Evolutionary conservation across 805 yeast species (phyloP), one percentile per base, ranked within the genome.

Genomic region (Tanozyma kutaoensis): DNA sequence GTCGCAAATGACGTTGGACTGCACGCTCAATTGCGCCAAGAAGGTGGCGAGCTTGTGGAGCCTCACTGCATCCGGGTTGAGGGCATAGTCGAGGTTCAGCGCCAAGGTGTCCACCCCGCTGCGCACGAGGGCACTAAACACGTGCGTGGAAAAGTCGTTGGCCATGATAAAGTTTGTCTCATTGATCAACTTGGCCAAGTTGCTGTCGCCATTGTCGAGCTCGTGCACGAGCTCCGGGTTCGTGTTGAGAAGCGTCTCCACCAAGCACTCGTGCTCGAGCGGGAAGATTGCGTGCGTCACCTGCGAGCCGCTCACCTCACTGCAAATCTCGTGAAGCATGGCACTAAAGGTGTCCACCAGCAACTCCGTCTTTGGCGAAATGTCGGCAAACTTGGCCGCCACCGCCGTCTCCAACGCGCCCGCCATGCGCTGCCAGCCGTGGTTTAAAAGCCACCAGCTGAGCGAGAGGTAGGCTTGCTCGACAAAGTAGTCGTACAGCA

Each of bases 391-490:
- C 14, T 72, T 73, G 18, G 58, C 60, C 17, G 57, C 60, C 3
- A 88, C 86, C 4, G 68, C 55, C 1, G 49, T 44, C 40, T 72
- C 70, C 16, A 82, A 69, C 13, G 62, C 50, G 16, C 59, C 52
- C 14, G 69, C 61, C 20, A 81, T 53, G 19, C 61, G 55, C 14
- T 62, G 40, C 85, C 91, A 84, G 1, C 97, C 97, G 36, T 74
- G 70, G 48, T 88, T 85, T 27, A 88, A 58, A 24, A 88, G 50
- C 95, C 95, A 88, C 95, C 96, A 88, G 34, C 86, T 76, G 35
- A 84, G 67, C 0, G 93, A 77, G 25, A 88, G 59, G 46, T 79
- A 88, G 27, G 84, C 77, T 41, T 91, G 88, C 40, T 79, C 91
- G 21, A 76, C 63, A 19, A 66, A 52, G 43, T 76, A 72, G 37